Evolutionary conservation across 768 basidiomycete genomes (phyloP).

Genomic region (Agaricus subrufescens): DNA sequence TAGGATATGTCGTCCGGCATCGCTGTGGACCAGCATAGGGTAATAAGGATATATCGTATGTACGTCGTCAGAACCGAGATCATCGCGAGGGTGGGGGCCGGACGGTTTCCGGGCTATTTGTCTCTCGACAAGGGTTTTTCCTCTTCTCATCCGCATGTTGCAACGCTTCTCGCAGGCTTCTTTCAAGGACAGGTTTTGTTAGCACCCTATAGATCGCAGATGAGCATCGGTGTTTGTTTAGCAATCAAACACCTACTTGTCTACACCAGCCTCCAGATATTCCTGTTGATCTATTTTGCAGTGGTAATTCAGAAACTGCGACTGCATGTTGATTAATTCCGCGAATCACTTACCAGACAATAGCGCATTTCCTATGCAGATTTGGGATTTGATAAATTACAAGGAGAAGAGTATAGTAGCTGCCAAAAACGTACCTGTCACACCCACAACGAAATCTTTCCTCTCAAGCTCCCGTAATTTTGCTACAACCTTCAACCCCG

Average conservation of each 20-base stretch:
- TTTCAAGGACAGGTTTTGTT: slow-evolving; percentile 78
- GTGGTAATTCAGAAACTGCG: slow-evolving; percentile 10
- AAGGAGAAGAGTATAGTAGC: neutral
- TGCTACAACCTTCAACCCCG: slow-evolving; percentile 63
- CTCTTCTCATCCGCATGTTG: slow-evolving; percentile 42
- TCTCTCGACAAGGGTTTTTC: slow-evolving; percentile 21
- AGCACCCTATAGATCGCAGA: slow-evolving; percentile 44
- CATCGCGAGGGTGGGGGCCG: neutral
- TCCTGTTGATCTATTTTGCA: slow-evolving; percentile 59
- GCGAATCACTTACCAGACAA: slow-evolving; percentile 33
- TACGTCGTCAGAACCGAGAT: slow-evolving; percentile 2
- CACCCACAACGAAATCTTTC: slow-evolving; percentile 76
- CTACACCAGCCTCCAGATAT: slow-evolving; percentile 71
- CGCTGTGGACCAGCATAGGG: neutral
- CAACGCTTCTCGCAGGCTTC: slow-evolving; percentile 41
- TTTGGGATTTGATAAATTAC: slow-evolving; percentile 2
- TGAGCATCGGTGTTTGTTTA: slow-evolving; percentile 7
- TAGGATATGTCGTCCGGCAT: neutral
- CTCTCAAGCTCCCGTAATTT: slow-evolving; percentile 63
- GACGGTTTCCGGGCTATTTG: slow-evolving; percentile 5
- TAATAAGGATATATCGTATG: slow-evolving; percentile 7
- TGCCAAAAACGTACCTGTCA: slow-evolving; percentile 48
- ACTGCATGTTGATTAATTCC: slow-evolving; percentile 1
- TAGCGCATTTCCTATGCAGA: slow-evolving; percentile 44
- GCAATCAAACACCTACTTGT: slow-evolving; percentile 45